Evolutionary conservation across 257 asterid species (phyloP), one percentile per base, ranked within the genome.

Genomic region (Gentiana dahurica): DNA sequence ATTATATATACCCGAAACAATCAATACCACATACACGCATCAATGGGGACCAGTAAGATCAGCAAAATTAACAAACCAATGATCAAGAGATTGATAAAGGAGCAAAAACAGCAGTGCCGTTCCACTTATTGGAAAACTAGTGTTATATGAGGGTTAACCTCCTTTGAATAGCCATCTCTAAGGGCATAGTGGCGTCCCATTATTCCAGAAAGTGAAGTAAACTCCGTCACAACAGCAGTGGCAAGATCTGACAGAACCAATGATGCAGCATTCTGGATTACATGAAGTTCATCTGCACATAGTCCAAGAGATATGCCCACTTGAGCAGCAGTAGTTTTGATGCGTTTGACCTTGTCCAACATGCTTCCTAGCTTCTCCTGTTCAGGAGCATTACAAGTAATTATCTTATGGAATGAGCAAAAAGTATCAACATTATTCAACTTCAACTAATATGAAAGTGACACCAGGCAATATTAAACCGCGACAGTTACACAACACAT

Each of bases 121-220:
- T 24, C 51, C 35, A 11, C 15, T 9, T 4, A 58, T 15, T 33
- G 51, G 35, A 49, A 39, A 53, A 58, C 37, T 51, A 33, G 10
- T 47, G 43, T 37, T 8, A 58, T 54, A 62, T 36, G 53, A 67
- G 65, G 37, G 53, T 49, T 34, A 59, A 87, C 96, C 96, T 85
- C 86, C 60, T 76, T 76, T 53, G 96, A 83, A 67, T 81, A 79
- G 79, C 95, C 96, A 73, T 87, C 96, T 77, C 95, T 81, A 41
- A 87, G 75, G 68, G 98, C 96, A 81, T 91, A 91, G 75, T 91
- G 98, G 13, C 90, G 92, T 2, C 72, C 95, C 96, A 91, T 91
- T 53, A 79, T 71, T 65, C 98, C 98, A 35, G 98, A 80, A 61
- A 85, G 98, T 60, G 96, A 78, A 54, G 96, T 91, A 66, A 91